phyloP scores from a whole-genome alignment of 139 green algal species.

The Nannochloris sp. region DNA sequence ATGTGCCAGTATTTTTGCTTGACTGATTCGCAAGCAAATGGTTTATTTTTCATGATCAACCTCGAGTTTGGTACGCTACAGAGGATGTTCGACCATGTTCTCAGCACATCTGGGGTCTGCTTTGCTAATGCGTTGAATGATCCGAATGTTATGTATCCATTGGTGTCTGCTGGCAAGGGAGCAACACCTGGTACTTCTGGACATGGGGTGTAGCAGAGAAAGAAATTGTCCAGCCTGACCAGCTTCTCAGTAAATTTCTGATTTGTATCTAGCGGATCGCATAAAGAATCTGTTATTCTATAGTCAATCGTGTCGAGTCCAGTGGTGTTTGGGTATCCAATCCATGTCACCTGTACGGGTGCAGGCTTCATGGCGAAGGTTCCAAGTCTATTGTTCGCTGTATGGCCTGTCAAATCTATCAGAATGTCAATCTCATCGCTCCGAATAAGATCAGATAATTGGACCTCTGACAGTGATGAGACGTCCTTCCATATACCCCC shows the following conservation, averaged over 20 bases:
- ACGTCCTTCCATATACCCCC: constrained; percentile 64
- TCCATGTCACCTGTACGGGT: constrained; percentile 92
- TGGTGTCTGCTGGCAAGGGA: constrained; percentile 47
- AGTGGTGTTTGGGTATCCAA: constrained; percentile 97
- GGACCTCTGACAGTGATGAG: constrained; percentile 36
- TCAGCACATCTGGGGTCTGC: constrained; percentile 75
- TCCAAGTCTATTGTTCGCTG: constrained; percentile 89
- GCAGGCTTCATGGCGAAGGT: constrained; percentile 69
- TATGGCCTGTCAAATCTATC: constrained; percentile 96
- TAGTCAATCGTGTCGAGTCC: constrained; percentile 81
- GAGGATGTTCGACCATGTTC: constrained; percentile 71
- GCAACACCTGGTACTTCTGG: constrained; percentile 65
- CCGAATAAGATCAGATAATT: constrained; percentile 55
- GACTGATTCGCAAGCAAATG: constrained; percentile 76
- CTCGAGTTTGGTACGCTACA: constrained; percentile 55
- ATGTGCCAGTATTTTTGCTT: constrained; percentile 31
- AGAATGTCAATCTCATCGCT: constrained; percentile 76
- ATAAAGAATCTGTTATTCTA: constrained; percentile 75
- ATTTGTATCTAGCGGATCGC: constrained; percentile 61
- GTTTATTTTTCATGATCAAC: constrained; percentile 95
- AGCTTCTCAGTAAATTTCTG: constrained; percentile 73
- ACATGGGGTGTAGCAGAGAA: constrained; percentile 94
- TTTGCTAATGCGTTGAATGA: constrained; percentile 98
- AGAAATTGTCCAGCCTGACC: constrained; percentile 79
- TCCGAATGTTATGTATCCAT: constrained; percentile 93